Evolutionary conservation across 768 basidiomycete species (phyloP).

Genomic region (Crepidotus variabilis): DNA sequence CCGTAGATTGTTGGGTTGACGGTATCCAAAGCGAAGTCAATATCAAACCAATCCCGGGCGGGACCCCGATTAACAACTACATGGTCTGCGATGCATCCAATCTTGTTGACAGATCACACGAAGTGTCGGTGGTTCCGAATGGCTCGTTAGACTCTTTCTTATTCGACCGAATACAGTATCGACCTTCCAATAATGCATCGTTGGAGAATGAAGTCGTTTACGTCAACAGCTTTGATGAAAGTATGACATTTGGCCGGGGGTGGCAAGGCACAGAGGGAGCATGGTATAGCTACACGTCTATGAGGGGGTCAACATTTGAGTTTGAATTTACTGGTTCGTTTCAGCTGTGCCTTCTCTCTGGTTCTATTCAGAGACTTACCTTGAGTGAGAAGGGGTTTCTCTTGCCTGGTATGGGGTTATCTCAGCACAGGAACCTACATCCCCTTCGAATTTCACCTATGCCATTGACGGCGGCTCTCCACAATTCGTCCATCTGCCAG

Average conservation of each 20-base stretch:
- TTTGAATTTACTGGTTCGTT: neutral
- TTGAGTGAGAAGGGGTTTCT: neutral
- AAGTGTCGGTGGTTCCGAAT: too few species aligned
- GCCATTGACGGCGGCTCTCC: neutral
- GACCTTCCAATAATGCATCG: neutral
- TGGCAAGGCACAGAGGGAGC: neutral
- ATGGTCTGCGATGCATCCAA: too few species aligned
- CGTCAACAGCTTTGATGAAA: neutral
- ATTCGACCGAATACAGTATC: neutral
- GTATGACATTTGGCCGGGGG: neutral
- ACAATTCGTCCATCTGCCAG: neutral
- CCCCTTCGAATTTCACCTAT: neutral
- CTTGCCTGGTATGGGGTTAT: neutral
- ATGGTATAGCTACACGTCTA: neutral
- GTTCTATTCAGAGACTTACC: neutral
- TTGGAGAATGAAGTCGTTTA: neutral
- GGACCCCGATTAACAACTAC: too few species aligned
- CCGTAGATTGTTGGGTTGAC: too few species aligned
- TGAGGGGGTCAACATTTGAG: neutral
- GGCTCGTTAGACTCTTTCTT: neutral
- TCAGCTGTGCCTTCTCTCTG: too few species aligned
- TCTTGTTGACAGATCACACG: too few species aligned
- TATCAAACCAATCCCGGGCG: too few species aligned
- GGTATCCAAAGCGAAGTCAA: too few species aligned
- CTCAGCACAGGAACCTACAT: neutral